Evolutionary conservation across 1,284 basidiomycete genomes (phyloP).

Genomic region (Pascua sp.): DNA sequence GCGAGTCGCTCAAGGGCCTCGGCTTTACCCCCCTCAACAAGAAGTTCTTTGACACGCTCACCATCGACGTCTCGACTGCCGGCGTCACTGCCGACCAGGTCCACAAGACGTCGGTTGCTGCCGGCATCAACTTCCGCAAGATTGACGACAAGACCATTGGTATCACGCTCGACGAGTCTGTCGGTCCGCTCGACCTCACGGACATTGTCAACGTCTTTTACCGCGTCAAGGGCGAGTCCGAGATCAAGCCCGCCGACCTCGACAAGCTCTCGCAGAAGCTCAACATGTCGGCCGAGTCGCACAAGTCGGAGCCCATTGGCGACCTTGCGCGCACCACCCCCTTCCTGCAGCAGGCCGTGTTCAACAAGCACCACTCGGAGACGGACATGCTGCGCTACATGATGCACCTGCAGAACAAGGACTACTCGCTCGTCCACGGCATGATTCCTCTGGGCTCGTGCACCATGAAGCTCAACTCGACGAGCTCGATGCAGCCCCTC

Average conservation of each 20-base stretch:
- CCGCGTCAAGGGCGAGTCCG: conserved; percentile 42
- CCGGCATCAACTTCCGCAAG: conserved; percentile 77
- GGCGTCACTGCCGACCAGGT: conserved; percentile 62
- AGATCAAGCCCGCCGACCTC: conserved; percentile 45
- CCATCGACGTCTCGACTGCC: conserved; percentile 64
- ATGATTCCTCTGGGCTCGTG: conserved; percentile 98
- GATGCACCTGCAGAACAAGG: conserved; percentile 87
- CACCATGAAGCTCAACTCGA: conserved; percentile 96
- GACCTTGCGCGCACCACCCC: conserved; percentile 66
- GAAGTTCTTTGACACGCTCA: conserved; percentile 89
- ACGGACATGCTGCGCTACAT: conserved; percentile 98
- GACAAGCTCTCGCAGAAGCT: conserved; percentile 44
- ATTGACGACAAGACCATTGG: conserved; percentile 77
- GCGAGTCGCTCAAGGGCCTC: conserved; percentile 63
- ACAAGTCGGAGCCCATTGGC: conserved; percentile 51
- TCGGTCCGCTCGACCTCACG: conserved; percentile 69
- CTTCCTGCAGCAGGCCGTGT: conserved; percentile 82
- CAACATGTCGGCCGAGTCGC: conserved; percentile 28
- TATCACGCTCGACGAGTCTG: conserved; percentile 89
- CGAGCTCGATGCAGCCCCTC: conserved; percentile 92
- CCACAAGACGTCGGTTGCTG: conserved; percentile 64
- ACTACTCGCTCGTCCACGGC: conserved; percentile 87
- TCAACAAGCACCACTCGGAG: conserved; percentile 93
- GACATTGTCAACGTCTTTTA: conserved; percentile 80
- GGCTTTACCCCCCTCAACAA: conserved; percentile 64